Evolutionary conservation across 495 filamentous ascomycete genomes (phyloP).

Genomic region (Aspergillus baeticus): DNA sequence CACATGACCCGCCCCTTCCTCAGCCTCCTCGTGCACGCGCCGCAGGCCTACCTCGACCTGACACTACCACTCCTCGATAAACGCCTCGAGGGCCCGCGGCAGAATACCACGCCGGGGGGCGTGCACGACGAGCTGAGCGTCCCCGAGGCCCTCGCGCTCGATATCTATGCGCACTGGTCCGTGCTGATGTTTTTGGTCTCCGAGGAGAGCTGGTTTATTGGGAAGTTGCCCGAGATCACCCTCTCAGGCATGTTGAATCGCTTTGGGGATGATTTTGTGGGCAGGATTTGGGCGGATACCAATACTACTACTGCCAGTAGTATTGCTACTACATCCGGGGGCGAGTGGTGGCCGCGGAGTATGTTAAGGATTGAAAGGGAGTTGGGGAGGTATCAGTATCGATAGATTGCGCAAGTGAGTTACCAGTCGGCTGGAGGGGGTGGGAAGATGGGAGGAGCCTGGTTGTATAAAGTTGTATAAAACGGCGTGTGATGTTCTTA

Average conservation of each 20-base stretch:
- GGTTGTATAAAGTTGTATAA: no score
- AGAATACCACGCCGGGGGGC: neutral
- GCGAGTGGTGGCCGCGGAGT: slow-evolving; percentile 3
- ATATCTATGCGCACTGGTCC: slow-evolving; percentile 6
- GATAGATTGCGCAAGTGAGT: no score
- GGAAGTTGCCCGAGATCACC: neutral
- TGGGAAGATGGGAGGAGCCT: no score
- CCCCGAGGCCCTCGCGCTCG: neutral
- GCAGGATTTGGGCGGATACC: neutral
- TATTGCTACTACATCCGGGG: neutral
- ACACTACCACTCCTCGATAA: neutral
- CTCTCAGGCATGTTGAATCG: neutral
- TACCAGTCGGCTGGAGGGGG: no score
- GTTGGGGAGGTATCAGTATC: neutral
- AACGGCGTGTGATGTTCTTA: no score
- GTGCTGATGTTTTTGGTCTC: neutral
- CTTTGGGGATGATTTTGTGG: slow-evolving; percentile 5
- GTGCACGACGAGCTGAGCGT: neutral
- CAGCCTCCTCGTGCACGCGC: neutral
- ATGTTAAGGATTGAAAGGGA: slow-evolving; percentile 1
- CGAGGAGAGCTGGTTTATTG: slow-evolving; percentile 3
- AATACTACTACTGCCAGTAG: neutral
- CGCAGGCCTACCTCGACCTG: neutral
- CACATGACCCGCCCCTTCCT: slow-evolving; percentile 1
- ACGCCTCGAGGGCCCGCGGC: neutral